These are phyloP conservation scores for Xanthoconium separans DNA, from an alignment of 1,284 basidiomycete species.

Conservation along the genomic window DNA sequence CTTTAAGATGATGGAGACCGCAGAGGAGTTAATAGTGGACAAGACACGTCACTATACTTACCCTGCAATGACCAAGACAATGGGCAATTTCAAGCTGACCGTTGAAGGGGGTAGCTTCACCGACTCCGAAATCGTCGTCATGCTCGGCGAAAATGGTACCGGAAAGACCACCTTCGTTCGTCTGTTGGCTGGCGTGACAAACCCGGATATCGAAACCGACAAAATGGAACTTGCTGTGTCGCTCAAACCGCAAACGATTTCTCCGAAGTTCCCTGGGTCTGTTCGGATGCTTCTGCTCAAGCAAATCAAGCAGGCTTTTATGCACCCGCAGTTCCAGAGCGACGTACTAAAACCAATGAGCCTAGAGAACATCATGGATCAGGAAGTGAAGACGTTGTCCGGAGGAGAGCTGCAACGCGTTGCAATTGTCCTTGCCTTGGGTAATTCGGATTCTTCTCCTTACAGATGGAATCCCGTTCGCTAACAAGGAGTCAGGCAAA, in stretches of 20 bases:
- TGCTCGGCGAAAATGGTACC: conserved; percentile 97
- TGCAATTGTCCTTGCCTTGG: conserved; percentile 87
- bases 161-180: conserved; percentile 98
- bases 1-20: conserved; percentile 95
- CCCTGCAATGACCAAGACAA: conserved; percentile 93
- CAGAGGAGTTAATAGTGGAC: conserved; percentile 81
- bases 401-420: conserved; percentile 97
- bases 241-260: conserved; percentile 95
- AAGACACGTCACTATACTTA: conserved; percentile 87
- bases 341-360: conserved; percentile 97
- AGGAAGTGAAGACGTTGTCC: conserved; percentile 93
- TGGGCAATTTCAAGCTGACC: conserved; percentile 90
- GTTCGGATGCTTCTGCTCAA: conserved; percentile 92
- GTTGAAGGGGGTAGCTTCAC: conserved; percentile 87
- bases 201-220: conserved; percentile 79
- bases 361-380: conserved; percentile 90
- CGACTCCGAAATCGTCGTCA: conserved; percentile 96
- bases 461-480: not conserved
- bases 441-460: conserved; percentile 35
- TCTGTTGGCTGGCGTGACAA: conserved; percentile 81
- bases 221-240: conserved; percentile 82
- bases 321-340: conserved; percentile 96
- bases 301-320: conserved; percentile 90
- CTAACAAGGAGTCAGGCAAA: conserved; percentile 48
- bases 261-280: conserved; percentile 91